Evolutionary conservation across 768 basidiomycete species (phyloP), one percentile per base, ranked within the genome.

Genomic region (Crepidotus variabilis): DNA sequence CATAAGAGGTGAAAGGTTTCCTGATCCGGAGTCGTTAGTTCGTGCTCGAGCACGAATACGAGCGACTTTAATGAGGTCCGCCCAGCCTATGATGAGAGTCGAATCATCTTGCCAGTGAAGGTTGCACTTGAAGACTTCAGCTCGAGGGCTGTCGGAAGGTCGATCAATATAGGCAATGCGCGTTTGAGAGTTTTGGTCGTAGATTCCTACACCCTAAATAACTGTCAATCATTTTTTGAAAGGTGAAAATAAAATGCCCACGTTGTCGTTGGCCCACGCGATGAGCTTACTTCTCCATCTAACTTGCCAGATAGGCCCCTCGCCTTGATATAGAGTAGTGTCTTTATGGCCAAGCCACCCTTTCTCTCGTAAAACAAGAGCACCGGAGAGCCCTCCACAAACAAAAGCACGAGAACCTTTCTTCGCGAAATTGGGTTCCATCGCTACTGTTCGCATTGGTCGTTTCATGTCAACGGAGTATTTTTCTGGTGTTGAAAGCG

Each of bases 271-370:
- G 2, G 95, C 93, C 97, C 97, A 99, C 0, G 94, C 94, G 61
- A 98, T 93, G 28, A 97, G 75, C 49, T 81, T 81, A 1, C 86
- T 87, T 64, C 85, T 77, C 97, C 97, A 98, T 56, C 88, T 81
- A 9, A 87, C 84, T 51, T 87, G 85, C 94, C 94, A 98, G 52
- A 99, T 92, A 0, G 97, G 92, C 10, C 96, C 97, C 72, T 98
- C 97, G 3, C 88, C 90, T 4, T 68, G 77, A 65, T 94, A 88
- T 18, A 97, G 68, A 6, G 87, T 70, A 0, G 87, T 91, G 68
- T 96, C 94, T 65, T 92, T 97, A 64, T 97, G 91, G 0, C 96
- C 94, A 1, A 98, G 72, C 95, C 97, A 98, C 6, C 94, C 92
- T 67, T 97, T 98, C 76, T 98, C 96, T 60, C 90, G 84, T 62